Conservation (phyloP, 106 monocot genomes). For the Dendrobium nobile region DNA sequence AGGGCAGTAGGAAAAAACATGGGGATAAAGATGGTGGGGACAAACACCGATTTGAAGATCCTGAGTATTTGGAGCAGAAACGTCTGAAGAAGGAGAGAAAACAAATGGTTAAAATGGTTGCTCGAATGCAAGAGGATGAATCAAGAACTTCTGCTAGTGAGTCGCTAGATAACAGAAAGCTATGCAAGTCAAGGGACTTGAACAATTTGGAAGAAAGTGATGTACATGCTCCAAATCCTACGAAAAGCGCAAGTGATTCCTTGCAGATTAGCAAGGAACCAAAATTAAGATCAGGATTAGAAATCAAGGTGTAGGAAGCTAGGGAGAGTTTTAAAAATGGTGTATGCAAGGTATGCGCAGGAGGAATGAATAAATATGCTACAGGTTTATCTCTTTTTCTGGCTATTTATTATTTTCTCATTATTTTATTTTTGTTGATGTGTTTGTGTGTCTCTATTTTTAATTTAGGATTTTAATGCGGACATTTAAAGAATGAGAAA, state of each 20-base stretch:
- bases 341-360: neutral
- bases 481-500: neutral
- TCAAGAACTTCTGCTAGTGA: constrained; percentile 6
- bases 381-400: neutral
- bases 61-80: constrained; percentile 75
- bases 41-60: constrained; percentile 38
- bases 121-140: constrained; percentile 23
- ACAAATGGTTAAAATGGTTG: constrained; percentile 52
- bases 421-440: neutral
- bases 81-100: constrained; percentile 87
- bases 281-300: constrained; percentile 73
- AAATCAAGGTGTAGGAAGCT: constrained; percentile 16
- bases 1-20: constrained; percentile 43
- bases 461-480: neutral
- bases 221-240: constrained; percentile 11
- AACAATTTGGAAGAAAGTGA: constrained; percentile 13
- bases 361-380: neutral
- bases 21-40: constrained; percentile 17
- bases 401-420: neutral
- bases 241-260: constrained; percentile 16
- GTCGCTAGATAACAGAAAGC: constrained; percentile 1
- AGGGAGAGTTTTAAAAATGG: neutral
- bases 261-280: constrained; percentile 13
- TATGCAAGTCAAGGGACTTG: neutral
- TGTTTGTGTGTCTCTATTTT: neutral